Conservation (phyloP, 2,329 filamentous ascomycete genomes). For the Ophiocordyceps polyrhachis-furcata region DNA sequence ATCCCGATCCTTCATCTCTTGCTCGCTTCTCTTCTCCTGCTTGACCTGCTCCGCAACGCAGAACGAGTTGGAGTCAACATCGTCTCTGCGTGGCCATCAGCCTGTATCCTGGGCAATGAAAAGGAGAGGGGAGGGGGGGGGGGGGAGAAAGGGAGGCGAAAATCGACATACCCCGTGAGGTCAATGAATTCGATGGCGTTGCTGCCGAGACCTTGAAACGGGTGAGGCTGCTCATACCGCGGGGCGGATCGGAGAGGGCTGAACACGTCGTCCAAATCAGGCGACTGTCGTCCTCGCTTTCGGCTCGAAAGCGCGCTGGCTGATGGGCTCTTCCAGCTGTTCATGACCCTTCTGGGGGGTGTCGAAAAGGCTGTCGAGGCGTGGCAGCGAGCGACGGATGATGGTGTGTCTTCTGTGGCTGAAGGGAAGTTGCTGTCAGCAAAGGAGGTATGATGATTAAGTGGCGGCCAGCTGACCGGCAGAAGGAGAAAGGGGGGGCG, state of each 20-base stretch:
- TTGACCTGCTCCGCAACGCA: slow-evolving; percentile 16
- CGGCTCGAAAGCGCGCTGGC: slow-evolving; percentile 9
- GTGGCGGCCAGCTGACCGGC: not conserved
- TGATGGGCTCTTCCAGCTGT: slow-evolving; percentile 3
- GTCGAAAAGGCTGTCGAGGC: slow-evolving; percentile 7
- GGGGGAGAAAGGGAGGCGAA: not conserved
- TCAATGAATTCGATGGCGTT: slow-evolving; percentile 17
- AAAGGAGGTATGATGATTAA: not conserved
- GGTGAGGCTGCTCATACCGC: not conserved
- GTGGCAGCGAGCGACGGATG: not conserved
- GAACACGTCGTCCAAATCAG: slow-evolving; percentile 3
- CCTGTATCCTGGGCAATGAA: not conserved
- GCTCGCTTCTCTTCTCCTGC: slow-evolving; percentile 13
- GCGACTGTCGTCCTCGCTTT: slow-evolving; percentile 11
- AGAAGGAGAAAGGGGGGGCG: not conserved
- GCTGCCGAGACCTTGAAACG: not conserved
- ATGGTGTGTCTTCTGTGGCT: no score
- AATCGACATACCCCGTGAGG: slow-evolving; percentile 19
- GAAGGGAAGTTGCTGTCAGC: not conserved
- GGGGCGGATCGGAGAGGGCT: slow-evolving; percentile 13
- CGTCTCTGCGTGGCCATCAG: slow-evolving; percentile 11
- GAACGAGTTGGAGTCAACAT: slow-evolving; percentile 12
- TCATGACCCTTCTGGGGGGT: slow-evolving; percentile 2
- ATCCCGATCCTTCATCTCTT: slow-evolving; percentile 11
- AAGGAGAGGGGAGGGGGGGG: not conserved